Base-by-base conservation (phyloP, 139 green algal genomes). In the Chlorella sp. region DNA sequence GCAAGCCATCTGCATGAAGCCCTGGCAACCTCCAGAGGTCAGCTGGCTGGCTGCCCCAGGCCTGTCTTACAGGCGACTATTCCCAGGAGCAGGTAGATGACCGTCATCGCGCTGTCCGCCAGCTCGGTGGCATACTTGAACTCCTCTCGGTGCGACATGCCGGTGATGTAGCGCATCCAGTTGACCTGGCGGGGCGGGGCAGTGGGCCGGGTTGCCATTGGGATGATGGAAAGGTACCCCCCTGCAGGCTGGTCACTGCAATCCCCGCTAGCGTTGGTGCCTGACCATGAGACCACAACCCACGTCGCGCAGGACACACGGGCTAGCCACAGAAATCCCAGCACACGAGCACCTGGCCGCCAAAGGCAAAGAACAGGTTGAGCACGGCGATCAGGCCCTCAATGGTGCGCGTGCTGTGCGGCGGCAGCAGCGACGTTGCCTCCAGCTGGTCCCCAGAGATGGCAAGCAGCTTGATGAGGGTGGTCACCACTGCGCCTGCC, bases 341-440 rank as follows among this genome's bases (percentile, higher is more conserved):
- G 44, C 7, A 44, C 72, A n/a, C 62, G 72, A 30, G 39, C 62
- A 57, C 81, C 38, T 67, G 44, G 11, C 86, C 86, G 39, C 88
- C 88, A 81, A 82, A 92, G 0, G 88, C 88, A 51, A 92, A 92
- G 0, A 83, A 85, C 64, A 89, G 74, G 69, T 92, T 88, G 60
- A 92, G 85, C 13, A 88, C 39, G 16, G 82, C 89, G 12, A 92
- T 82, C 2, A 91, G 30, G 7, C 63, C 78, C 78, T 73, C 39
- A 51, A 83, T 79, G 18, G 82, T 64, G 63, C 70, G 76, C 16
- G 83, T 60, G n/a, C 32, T 44, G 4, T 38, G 34, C 1, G 65
- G 67, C 51, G 18, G 78, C 51, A 74, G 60, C 17, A 88, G 34
- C 17, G 41, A 72, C 32, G 63, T 55, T 55, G 47, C 23, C 30